These are phyloP conservation scores for Basidiobolus meristosporus DNA, from an alignment of 371 early-diverging fungal species.

Conservation along the genomic window DNA sequence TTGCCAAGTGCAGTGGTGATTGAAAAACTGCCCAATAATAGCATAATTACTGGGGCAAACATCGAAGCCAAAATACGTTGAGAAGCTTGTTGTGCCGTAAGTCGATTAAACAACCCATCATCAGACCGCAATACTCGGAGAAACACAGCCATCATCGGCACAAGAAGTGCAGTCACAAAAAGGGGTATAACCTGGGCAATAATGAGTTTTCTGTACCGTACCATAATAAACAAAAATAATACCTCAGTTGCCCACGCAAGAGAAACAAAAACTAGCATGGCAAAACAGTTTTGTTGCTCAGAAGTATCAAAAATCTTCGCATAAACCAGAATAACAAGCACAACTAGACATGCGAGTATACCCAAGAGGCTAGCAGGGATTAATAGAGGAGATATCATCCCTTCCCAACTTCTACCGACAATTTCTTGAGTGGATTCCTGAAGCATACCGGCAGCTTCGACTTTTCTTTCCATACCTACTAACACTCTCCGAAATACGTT, in stretches of 20 bases:
- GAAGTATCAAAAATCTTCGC: slow-evolving; percentile 26
- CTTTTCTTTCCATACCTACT: slow-evolving; percentile 77
- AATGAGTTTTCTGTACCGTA: too few species aligned
- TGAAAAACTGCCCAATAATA: slow-evolving; percentile 87
- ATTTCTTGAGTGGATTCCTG: slow-evolving; percentile 5
- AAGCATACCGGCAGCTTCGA: slow-evolving; percentile 35
- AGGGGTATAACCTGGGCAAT: slow-evolving; percentile 67
- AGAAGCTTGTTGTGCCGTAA: slow-evolving; percentile 55
- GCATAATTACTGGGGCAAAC: slow-evolving; percentile 91
- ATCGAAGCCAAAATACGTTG: slow-evolving; percentile 71
- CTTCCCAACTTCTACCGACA: too few species aligned
- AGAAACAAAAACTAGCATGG: slow-evolving; percentile 74
- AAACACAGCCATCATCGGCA: slow-evolving; percentile 73
- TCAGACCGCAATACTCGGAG: slow-evolving; percentile 61
- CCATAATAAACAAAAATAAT: too few species aligned
- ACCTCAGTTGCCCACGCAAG: slow-evolving; percentile 94
- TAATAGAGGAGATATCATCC: too few species aligned
- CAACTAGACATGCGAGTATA: slow-evolving; percentile 12
- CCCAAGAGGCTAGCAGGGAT: too few species aligned
- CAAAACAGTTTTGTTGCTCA: slow-evolving; percentile 63
- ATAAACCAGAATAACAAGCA: slow-evolving; percentile 27
- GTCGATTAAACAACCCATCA: slow-evolving; percentile 19
- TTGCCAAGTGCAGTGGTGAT: slow-evolving; percentile 83
- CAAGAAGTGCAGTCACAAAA: slow-evolving; percentile 76
- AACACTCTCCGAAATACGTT: slow-evolving; percentile 95